Evolutionary conservation across 1,139 yeast genomes (phyloP).

Genomic region (Geotrichum bryndzae): DNA sequence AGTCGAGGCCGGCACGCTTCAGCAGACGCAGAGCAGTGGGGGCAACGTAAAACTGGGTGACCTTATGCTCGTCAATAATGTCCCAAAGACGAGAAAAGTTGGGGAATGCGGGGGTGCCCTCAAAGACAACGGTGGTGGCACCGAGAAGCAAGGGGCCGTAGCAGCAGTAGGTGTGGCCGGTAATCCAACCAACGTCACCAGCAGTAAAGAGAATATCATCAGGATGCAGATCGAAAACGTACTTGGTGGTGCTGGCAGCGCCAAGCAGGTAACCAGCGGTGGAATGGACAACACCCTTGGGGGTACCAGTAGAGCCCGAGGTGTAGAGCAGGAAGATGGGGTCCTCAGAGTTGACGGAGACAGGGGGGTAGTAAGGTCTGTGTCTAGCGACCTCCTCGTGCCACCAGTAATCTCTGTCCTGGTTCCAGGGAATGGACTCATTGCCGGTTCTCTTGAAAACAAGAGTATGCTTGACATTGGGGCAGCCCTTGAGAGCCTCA

Average conservation of each 20-base stretch:
- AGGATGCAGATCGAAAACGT: slow-evolving; percentile 69
- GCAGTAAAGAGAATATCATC: slow-evolving; percentile 74
- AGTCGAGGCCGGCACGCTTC: slow-evolving; percentile 74
- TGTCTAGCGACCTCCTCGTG: slow-evolving; percentile 65
- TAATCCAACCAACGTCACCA: slow-evolving; percentile 87
- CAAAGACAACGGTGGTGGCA: slow-evolving; percentile 76
- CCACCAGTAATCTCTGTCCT: slow-evolving; percentile 74
- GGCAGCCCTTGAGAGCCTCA: slow-evolving; percentile 67
- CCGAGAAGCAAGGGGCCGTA: slow-evolving; percentile 77
- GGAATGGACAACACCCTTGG: slow-evolving; percentile 65
- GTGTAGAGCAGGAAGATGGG: slow-evolving; percentile 60
- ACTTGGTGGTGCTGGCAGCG: slow-evolving; percentile 62
- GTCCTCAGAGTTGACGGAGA: slow-evolving; percentile 54
- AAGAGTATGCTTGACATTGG: slow-evolving; percentile 60
- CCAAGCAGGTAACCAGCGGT: slow-evolving; percentile 77
- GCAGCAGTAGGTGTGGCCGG: slow-evolving; percentile 79
- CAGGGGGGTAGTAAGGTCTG: slow-evolving; percentile 59
- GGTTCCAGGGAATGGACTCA: slow-evolving; percentile 54
- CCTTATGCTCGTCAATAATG: slow-evolving; percentile 69
- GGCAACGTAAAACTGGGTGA: slow-evolving; percentile 81
- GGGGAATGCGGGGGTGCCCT: slow-evolving; percentile 85
- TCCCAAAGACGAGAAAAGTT: slow-evolving; percentile 77
- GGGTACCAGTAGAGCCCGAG: slow-evolving; percentile 65
- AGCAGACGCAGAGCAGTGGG: slow-evolving; percentile 82
- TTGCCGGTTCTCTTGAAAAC: slow-evolving; percentile 73